phyloP scores from a whole-genome alignment of 169 alveolate genomes.

The Perkinsus marinus region DNA sequence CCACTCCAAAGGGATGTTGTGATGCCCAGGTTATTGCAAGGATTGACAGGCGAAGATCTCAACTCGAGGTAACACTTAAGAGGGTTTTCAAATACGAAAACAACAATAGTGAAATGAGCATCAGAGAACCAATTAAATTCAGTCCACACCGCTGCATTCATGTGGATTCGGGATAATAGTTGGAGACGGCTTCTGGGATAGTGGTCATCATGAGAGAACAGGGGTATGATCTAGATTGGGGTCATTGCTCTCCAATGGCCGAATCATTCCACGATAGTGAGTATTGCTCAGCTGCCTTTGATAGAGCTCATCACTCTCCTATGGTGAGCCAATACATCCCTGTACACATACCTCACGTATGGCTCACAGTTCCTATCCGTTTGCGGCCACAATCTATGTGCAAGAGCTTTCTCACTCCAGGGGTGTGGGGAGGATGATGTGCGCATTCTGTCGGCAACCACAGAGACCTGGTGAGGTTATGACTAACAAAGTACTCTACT shows the following conservation, averaged over 20 bases:
- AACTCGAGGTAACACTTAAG: too few relatives aligned
- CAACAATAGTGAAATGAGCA: too few relatives aligned
- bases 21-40: too few relatives aligned
- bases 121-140: too few relatives aligned
- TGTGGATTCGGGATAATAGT: too few relatives aligned
- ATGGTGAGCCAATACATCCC: neutral
- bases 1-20: too few relatives aligned
- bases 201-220: too few relatives aligned
- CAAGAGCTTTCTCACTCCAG: neutral
- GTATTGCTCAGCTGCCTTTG: neutral
- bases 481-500: neutral
- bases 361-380: neutral
- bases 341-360: neutral
- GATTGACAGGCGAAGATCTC: too few relatives aligned
- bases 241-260: neutral
- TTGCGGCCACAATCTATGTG: neutral
- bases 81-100: too few relatives aligned
- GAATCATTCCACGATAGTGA: neutral
- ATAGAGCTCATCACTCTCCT: neutral
- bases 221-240: too few relatives aligned
- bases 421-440: neutral
- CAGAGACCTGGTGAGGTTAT: neutral
- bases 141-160: too few relatives aligned
- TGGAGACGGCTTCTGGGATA: too few relatives aligned
- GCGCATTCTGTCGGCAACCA: neutral